These are phyloP conservation scores for Ustilago trichophora DNA, from an alignment of 1,284 basidiomycete species.

Conservation along the genomic window DNA sequence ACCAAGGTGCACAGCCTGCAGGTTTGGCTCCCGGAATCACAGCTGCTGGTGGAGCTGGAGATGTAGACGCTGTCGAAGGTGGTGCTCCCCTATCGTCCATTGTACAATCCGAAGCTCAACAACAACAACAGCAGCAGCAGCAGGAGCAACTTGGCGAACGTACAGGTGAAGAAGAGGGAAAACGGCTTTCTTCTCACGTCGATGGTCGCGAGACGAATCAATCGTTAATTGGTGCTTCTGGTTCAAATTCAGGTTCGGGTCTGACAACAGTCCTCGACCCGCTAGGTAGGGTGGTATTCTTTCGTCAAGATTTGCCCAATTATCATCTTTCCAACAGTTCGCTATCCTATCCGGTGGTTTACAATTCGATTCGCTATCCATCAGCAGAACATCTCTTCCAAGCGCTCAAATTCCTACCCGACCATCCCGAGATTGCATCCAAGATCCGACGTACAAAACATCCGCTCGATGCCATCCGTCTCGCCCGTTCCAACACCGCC, in stretches of 20 bases:
- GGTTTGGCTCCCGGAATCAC: neutral
- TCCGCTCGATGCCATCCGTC: conserved; percentile 45
- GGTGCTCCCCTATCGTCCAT: conserved; percentile 5
- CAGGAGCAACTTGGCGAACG: too few relatives aligned
- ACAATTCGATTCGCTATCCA: conserved; percentile 44
- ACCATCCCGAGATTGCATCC: conserved; percentile 44
- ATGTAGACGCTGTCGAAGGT: conserved; percentile 7
- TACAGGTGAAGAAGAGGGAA: too few relatives aligned
- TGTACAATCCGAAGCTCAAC: too few relatives aligned
- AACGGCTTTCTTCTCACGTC: too few relatives aligned
- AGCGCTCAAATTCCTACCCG: conserved; percentile 48
- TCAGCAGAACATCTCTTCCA: conserved; percentile 60
- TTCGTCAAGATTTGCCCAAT: conserved; percentile 33
- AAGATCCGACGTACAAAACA: conserved; percentile 50
- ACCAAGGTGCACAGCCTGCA: neutral
- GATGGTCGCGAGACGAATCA: too few relatives aligned
- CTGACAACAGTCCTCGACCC: neutral
- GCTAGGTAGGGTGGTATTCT: conserved; percentile 31
- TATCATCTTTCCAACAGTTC: conserved; percentile 57
- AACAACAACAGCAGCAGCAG: too few relatives aligned
- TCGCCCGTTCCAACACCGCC: conserved; percentile 37
- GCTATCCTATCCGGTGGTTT: conserved; percentile 28
- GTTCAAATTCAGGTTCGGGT: too few relatives aligned
- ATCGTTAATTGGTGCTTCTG: too few relatives aligned
- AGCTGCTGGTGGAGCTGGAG: too few relatives aligned